phyloP scores from a whole-genome alignment of 768 basidiomycete genomes.

The Lentinula detonsa region DNA sequence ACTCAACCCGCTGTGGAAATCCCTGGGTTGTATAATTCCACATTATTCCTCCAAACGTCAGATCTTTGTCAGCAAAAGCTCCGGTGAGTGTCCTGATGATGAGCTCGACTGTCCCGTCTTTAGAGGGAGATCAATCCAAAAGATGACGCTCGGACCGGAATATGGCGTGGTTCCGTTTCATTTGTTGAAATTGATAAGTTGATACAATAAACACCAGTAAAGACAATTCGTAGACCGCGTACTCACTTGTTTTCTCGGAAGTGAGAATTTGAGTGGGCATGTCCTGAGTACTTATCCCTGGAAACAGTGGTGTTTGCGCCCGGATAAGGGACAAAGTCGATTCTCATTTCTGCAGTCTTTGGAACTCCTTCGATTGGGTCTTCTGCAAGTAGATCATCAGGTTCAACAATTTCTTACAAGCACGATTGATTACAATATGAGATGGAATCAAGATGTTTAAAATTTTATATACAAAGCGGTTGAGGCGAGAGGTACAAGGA shows the following conservation, averaged over 20 bases:
- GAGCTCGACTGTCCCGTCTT: background rate
- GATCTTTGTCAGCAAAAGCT: background rate
- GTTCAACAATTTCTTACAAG: too few species aligned
- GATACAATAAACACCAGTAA: too few species aligned
- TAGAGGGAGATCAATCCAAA: background rate
- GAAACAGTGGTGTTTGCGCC: background rate
- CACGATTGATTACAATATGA: too few species aligned
- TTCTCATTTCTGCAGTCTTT: too few species aligned
- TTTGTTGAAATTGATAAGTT: background rate
- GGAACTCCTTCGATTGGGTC: too few species aligned
- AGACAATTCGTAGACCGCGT: background rate
- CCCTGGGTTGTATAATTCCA: conserved; percentile 3
- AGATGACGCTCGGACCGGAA: background rate
- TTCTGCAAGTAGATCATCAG: too few species aligned
- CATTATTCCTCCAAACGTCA: conserved; percentile 3
- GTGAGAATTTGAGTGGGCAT: background rate
- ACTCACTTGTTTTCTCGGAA: background rate
- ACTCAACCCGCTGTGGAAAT: background rate
- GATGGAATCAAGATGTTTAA: too few species aligned
- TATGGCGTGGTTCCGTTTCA: background rate
- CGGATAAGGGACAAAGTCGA: too few species aligned
- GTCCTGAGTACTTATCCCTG: background rate
- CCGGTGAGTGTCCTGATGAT: background rate
- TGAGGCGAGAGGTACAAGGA: too few species aligned
- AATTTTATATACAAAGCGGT: too few species aligned